Evolutionary conservation across 2,329 filamentous ascomycete species (phyloP).

Genomic region (Pestalotiopsis sp.): DNA sequence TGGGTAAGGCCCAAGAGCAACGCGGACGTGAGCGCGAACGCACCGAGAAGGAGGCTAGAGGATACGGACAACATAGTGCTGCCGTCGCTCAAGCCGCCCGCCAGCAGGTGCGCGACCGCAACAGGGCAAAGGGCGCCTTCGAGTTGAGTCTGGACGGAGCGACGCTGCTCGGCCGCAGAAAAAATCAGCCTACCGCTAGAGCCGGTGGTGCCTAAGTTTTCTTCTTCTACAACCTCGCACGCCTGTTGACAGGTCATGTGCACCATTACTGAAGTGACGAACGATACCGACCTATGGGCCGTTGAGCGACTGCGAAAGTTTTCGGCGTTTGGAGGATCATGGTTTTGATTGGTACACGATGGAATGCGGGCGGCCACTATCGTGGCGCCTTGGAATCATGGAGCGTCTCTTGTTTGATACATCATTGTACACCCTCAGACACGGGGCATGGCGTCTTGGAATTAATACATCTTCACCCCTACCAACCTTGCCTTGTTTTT

Average conservation of each 20-base stretch:
- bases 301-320: neutral
- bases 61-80: conserved; percentile 89
- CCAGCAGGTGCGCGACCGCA: conserved; percentile 71
- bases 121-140: conserved; percentile 78
- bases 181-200: conserved; percentile 54
- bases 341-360: conserved; percentile 4
- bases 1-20: conserved; percentile 55
- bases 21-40: conserved; percentile 49
- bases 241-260: neutral
- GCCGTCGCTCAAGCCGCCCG: conserved; percentile 82
- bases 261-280: neutral
- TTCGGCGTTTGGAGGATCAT: neutral
- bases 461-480: conserved; percentile 11
- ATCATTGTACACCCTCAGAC: conserved; percentile 10
- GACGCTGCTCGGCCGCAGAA: conserved; percentile 73
- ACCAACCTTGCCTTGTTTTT: neutral
- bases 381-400: neutral
- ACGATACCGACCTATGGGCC: neutral
- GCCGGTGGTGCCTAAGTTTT: conserved; percentile 36
- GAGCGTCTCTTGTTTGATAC: conserved; percentile 11
- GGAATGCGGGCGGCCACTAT: neutral
- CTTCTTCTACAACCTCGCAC: neutral
- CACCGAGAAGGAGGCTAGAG: conserved; percentile 51
- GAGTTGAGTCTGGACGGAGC: conserved; percentile 91
- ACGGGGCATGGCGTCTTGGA: conserved; percentile 16